A percentile compares a stretch with the other conserved stretches of the same genome.
These are phyloP conservation scores for Sporothrix mexicana DNA, from an alignment of 2,329 filamentous ascomycete species.

Conservation along the genomic window DNA sequence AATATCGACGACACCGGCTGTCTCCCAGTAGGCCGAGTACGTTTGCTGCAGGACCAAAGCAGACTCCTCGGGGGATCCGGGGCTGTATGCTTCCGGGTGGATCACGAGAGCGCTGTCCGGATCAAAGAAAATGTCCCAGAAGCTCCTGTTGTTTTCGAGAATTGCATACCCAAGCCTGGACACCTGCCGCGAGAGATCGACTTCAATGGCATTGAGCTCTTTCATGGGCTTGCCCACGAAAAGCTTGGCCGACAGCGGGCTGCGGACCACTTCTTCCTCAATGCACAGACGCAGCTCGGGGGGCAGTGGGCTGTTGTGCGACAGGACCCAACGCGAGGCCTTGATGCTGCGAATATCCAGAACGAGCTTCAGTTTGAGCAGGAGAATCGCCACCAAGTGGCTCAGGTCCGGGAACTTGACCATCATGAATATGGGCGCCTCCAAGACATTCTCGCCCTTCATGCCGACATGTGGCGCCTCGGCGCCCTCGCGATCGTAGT, in stretches of 20 bases:
- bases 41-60: conserved; percentile 37
- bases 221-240: conserved; percentile 29
- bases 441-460: conserved; percentile 50
- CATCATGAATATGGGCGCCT: conserved; percentile 38
- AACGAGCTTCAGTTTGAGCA: conserved; percentile 43
- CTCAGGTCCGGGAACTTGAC: background rate
- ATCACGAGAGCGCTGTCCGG: background rate
- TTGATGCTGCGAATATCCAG: conserved; percentile 41
- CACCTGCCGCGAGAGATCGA: background rate
- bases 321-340: conserved; percentile 37
- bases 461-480: conserved; percentile 45
- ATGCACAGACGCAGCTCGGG: conserved; percentile 38
- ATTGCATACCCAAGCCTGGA: background rate
- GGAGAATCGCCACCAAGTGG: conserved; percentile 35
- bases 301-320: conserved; percentile 34
- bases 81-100: background rate
- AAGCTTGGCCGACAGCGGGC: conserved; percentile 38
- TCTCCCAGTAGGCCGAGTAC: conserved; percentile 39
- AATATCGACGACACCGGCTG: conserved; percentile 39
- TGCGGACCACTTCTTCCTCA: conserved; percentile 38
- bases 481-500: conserved; percentile 48
- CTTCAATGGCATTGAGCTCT: conserved; percentile 21
- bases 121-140: background rate
- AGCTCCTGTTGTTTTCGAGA: background rate
- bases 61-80: conserved; percentile 36